phyloP scores from a whole-genome alignment of 768 basidiomycete species.

The Termitomyces sp. region DNA sequence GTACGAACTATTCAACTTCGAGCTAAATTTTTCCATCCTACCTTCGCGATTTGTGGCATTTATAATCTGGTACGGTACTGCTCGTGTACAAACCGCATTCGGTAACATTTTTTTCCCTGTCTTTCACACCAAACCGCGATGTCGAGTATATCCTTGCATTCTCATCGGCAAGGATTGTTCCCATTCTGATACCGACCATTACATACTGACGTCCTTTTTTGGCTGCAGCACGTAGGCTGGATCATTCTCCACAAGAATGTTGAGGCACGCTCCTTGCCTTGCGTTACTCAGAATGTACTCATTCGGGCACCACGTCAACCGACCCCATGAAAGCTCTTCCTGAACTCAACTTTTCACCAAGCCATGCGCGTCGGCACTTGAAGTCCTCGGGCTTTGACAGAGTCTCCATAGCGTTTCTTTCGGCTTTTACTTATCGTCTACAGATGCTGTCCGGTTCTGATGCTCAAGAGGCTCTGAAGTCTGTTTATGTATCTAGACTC shows the following conservation, averaged over 20 bases:
- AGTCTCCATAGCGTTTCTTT: background rate
- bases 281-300: constrained; percentile 1
- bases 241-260: background rate
- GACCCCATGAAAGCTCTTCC: background rate
- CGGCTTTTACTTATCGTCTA: background rate
- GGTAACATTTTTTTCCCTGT: background rate
- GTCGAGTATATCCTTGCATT: background rate
- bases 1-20: too few species aligned
- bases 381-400: background rate
- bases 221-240: background rate
- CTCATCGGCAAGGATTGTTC: background rate
- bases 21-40: too few species aligned
- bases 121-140: background rate
- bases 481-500: background rate
- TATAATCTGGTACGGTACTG: background rate
- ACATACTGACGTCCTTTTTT: background rate
- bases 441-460: background rate
- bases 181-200: background rate
- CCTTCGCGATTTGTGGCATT: background rate
- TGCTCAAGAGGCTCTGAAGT: background rate
- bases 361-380: background rate
- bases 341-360: background rate
- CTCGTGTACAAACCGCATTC: background rate
- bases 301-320: background rate
- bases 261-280: background rate